phyloP scores from a whole-genome alignment of 78 protist genomes.

The slime mould (Dictyostelium discoideum) region dicty_2.7 NC_007091.3:4552001-4552500 shows the following conservation, averaged over 20 bases:
- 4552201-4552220: constrained; percentile 12
- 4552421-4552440: constrained; percentile 28
- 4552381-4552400: neutral
- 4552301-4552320: constrained; percentile 21
- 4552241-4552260: neutral
- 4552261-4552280: neutral
- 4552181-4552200: constrained; percentile 16
- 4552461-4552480: neutral
- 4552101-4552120: constrained; percentile 79
- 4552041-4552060: constrained; percentile 42
- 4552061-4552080: constrained; percentile 10
- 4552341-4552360: neutral
- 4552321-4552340: constrained; percentile 47
- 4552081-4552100: constrained; percentile 46
- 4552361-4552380: neutral
- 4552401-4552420: constrained; percentile 52
- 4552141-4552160: constrained; percentile 24
- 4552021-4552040: constrained; percentile 46
- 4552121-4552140: constrained; percentile 37
- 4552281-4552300: constrained; percentile 31
- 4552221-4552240: constrained; percentile 64
- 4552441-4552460: neutral
- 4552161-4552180: neutral
- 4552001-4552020: constrained; percentile 16
- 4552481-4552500: neutral